phyloP scores from a whole-genome alignment of 148 eudicot species.

The Vaccinium darrowii region DNA sequence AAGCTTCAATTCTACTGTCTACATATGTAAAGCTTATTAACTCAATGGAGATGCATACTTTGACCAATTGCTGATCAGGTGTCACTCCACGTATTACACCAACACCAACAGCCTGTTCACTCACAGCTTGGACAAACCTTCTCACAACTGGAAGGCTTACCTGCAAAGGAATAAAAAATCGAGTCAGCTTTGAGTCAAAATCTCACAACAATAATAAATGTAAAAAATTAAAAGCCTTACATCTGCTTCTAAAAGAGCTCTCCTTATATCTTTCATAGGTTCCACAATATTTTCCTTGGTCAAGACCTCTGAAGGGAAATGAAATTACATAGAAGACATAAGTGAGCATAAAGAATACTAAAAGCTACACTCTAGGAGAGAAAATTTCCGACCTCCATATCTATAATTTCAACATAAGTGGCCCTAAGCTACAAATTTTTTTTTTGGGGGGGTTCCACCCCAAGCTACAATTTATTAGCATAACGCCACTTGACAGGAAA shows the following conservation, averaged over 20 bases:
- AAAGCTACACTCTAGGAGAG: not conserved
- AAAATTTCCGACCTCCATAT: not conserved
- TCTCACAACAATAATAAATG: not conserved
- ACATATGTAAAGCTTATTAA: not conserved
- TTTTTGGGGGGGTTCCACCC: not conserved
- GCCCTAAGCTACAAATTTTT: too few relatives aligned
- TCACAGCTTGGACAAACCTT: slow-evolving; percentile 91
- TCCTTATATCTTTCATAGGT: slow-evolving; percentile 94
- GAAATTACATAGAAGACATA: slow-evolving; percentile 3
- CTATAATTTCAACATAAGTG: not conserved
- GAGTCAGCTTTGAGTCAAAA: not conserved
- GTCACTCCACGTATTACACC: slow-evolving; percentile 77
- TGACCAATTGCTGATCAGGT: slow-evolving; percentile 98
- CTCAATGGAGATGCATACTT: slow-evolving; percentile 47
- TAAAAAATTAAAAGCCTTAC: slow-evolving; percentile 40
- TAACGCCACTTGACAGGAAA: not conserved
- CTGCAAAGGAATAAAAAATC: slow-evolving; percentile 38
- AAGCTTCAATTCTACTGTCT: not conserved
- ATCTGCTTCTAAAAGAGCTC: slow-evolving; percentile 98
- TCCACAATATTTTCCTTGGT: slow-evolving; percentile 95
- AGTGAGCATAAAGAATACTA: slow-evolving; percentile 7
- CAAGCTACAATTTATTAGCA: not conserved
- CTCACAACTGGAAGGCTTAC: slow-evolving; percentile 97
- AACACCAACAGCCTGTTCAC: slow-evolving; percentile 91
- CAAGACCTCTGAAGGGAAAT: slow-evolving; percentile 62